Percentiles rank a stretch among this genome's conserved stretches.
Conservation (phyloP, 73 alveolate species). For the Tetrahymena thermophila region DNA sequence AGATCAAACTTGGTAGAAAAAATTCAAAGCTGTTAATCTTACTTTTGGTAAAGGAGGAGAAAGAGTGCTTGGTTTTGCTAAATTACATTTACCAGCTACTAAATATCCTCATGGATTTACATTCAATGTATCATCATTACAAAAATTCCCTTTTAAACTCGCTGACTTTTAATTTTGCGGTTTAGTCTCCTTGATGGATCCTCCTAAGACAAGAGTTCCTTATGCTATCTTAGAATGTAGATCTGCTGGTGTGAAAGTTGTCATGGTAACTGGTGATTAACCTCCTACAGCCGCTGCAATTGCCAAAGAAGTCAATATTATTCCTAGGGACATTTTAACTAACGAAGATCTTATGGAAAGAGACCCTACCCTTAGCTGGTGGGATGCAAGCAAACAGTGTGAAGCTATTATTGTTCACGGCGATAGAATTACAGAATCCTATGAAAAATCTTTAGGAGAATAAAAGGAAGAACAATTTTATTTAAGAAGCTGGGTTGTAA, state of each 20-base stretch:
- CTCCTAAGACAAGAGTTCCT: constrained; percentile 89
- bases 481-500: constrained; percentile 66
- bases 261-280: constrained; percentile 94
- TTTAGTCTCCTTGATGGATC: constrained; percentile 88
- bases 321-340: constrained; percentile 50
- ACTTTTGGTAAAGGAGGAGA: constrained; percentile 65
- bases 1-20: constrained; percentile 39
- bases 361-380: constrained; percentile 48
- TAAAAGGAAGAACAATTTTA: constrained; percentile 57
- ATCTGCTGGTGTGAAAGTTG: constrained; percentile 91
- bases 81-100: constrained; percentile 42
- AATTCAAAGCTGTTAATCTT: constrained; percentile 58
- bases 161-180: constrained; percentile 78
- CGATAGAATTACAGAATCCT: constrained; percentile 49
- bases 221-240: constrained; percentile 68
- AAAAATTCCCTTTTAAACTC: constrained; percentile 60
- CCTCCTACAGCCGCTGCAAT: constrained; percentile 94
- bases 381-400: constrained; percentile 53
- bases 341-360: constrained; percentile 48
- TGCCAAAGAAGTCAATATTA: constrained; percentile 64
- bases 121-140: constrained; percentile 50
- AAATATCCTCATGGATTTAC: constrained; percentile 45
- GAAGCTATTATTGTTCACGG: constrained; percentile 80
- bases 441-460: constrained; percentile 28
- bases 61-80: constrained; percentile 72